Percentiles rank a stretch among this genome's conserved stretches.
Conservation (phyloP, 139 green algal species). For the Eudorina sp. region DNA sequence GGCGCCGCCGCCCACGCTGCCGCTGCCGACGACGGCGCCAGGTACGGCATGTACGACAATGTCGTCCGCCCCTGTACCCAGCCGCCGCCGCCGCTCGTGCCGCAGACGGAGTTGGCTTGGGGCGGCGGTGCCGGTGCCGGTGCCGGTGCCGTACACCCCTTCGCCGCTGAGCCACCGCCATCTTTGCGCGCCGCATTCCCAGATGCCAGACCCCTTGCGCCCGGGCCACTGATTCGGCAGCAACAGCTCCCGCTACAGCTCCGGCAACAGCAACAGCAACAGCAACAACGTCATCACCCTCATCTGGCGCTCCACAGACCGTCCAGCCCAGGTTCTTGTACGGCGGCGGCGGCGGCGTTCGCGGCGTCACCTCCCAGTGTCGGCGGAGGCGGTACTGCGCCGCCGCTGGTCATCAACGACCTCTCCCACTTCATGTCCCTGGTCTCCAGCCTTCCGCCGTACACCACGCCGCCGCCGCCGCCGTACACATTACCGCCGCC, state of each 20-base stretch:
- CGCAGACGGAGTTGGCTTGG: too few relatives aligned
- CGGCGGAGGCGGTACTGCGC: background rate
- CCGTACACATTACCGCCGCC: background rate
- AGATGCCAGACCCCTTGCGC: too few relatives aligned
- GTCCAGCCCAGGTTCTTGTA: too few relatives aligned
- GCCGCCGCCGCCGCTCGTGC: too few relatives aligned
- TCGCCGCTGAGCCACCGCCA: too few relatives aligned
- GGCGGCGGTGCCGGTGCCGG: too few relatives aligned
- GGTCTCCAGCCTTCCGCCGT: background rate
- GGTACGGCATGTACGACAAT: too few relatives aligned
- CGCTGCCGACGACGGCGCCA: background rate
- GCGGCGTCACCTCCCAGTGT: background rate
- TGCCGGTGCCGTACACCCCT: too few relatives aligned
- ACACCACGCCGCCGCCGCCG: background rate
- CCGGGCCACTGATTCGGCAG: too few relatives aligned
- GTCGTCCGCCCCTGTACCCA: background rate
- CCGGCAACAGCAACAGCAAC: background rate
- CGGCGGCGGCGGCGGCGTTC: background rate
- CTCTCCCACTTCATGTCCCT: slow-evolving; percentile 1
- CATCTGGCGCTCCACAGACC: too few relatives aligned
- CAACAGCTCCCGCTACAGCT: background rate
- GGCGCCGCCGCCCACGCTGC: background rate
- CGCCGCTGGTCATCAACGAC: slow-evolving; percentile 21
- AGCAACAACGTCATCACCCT: too few relatives aligned
- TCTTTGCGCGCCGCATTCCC: too few relatives aligned